phyloP scores from a whole-genome alignment of 2,329 filamentous ascomycete species.

The Cordyceps pruinosa region DNA sequence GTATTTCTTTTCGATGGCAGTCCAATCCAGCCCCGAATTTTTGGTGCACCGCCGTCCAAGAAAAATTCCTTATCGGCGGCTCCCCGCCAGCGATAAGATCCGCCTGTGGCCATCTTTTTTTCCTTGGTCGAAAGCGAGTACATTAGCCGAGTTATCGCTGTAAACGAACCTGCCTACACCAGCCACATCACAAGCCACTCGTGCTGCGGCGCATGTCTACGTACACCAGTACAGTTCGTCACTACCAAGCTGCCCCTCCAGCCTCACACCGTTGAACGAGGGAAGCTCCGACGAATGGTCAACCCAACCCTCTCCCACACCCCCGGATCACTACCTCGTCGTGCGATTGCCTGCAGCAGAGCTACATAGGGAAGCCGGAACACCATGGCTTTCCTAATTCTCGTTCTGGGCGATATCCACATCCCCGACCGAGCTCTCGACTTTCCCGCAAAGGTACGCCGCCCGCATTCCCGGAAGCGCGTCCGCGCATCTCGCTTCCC shows the following conservation, averaged over 20 bases:
- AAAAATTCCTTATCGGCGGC: constrained; percentile 21
- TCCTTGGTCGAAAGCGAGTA: neutral
- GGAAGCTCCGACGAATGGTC: constrained; percentile 16
- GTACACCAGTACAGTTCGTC: constrained; percentile 12
- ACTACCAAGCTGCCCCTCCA: constrained; percentile 25
- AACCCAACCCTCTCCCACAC: neutral
- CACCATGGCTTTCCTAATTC: constrained; percentile 77
- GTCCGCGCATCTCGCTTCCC: neutral
- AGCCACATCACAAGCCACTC: constrained; percentile 10
- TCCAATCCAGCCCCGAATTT: constrained; percentile 8
- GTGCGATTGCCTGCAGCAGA: neutral
- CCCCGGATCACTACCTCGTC: constrained; percentile 15
- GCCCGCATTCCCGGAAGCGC: too few species aligned
- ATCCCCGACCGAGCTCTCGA: constrained; percentile 89
- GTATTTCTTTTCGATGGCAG: neutral
- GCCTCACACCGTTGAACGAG: constrained; percentile 15
- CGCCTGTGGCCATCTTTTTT: neutral
- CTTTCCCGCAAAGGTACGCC: constrained; percentile 74
- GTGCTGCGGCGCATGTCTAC: neutral
- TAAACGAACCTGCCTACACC: constrained; percentile 20
- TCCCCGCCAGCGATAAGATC: constrained; percentile 17
- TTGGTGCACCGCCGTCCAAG: constrained; percentile 9
- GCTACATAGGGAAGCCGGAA: constrained; percentile 23
- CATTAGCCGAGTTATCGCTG: constrained; percentile 21
- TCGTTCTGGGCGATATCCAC: constrained; percentile 88